phyloP scores from a whole-genome alignment of 2,329 filamentous ascomycete genomes.

The Phialemonium atrogriseum region DNA sequence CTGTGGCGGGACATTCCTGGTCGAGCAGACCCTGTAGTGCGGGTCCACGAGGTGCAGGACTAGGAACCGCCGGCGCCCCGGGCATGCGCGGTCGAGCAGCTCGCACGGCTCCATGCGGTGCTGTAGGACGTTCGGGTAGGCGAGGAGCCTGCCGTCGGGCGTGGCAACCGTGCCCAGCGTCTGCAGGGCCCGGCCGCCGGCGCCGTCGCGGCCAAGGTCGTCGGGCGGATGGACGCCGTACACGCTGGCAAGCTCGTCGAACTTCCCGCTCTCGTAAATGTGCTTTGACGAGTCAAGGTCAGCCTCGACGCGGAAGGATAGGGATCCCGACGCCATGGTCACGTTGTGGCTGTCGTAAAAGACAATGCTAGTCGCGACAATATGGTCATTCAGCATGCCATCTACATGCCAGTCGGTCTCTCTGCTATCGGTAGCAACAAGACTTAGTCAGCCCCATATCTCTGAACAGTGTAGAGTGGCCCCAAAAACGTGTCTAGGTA shows the following conservation, averaged over 20 bases:
- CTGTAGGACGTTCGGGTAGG: constrained; percentile 47
- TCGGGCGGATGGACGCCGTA: too few relatives aligned
- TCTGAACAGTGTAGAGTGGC: too few relatives aligned
- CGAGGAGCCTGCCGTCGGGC: constrained; percentile 37
- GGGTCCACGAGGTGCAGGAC: constrained; percentile 56
- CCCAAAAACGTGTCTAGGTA: too few relatives aligned
- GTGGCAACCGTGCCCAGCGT: constrained; percentile 39
- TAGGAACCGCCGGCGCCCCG: constrained; percentile 52
- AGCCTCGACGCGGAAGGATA: too few relatives aligned
- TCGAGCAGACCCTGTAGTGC: constrained; percentile 30
- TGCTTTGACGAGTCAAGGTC: too few relatives aligned
- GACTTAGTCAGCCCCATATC: too few relatives aligned
- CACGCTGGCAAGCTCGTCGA: too few relatives aligned
- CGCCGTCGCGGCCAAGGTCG: too few relatives aligned
- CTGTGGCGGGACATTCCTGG: constrained; percentile 36
- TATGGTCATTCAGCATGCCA: constrained; percentile 52
- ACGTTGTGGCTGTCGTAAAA: constrained; percentile 56
- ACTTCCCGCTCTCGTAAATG: too few relatives aligned
- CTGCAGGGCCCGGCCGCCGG: constrained; percentile 26
- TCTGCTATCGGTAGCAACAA: too few relatives aligned
- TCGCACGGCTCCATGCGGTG: constrained; percentile 43
- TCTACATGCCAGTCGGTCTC: constrained; percentile 51
- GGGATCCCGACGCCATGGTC: too few relatives aligned
- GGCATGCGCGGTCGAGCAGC: constrained; percentile 39
- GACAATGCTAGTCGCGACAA: constrained; percentile 56